Conservation (phyloP, 345 rosid genomes). For the Geranium rotundifolium region DNA sequence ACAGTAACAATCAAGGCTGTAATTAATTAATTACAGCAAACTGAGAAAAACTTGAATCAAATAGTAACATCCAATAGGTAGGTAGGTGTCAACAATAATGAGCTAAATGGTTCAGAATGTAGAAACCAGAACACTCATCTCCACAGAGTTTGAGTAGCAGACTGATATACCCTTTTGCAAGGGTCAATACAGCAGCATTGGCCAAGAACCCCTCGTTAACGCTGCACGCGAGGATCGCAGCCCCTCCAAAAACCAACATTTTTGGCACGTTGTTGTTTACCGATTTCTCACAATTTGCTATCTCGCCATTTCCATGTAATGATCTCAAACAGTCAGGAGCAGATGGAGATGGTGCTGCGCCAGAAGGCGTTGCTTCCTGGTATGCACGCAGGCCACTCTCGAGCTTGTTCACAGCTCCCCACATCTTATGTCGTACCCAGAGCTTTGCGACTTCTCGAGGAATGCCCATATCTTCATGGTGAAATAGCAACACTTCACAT, state of each 20-base stretch:
- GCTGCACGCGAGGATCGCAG: slow-evolving; percentile 63
- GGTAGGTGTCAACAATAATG: too few species aligned
- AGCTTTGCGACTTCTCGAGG: slow-evolving; percentile 95
- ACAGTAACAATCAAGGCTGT: too few species aligned
- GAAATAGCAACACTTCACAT: slow-evolving; percentile 81
- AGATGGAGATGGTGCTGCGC: slow-evolving; percentile 39
- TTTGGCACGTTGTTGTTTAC: slow-evolving; percentile 43
- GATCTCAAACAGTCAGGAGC: slow-evolving; percentile 46
- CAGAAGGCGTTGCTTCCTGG: slow-evolving; percentile 53
- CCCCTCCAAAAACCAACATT: slow-evolving; percentile 74
- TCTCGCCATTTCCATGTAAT: slow-evolving; percentile 28
- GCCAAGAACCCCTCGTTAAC: slow-evolving; percentile 85
- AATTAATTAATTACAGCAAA: too few species aligned
- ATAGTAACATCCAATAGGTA: too few species aligned
- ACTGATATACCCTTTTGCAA: slow-evolving; percentile 69
- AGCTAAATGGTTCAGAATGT: too few species aligned
- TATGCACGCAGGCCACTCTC: slow-evolving; percentile 73
- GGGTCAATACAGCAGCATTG: slow-evolving; percentile 79
- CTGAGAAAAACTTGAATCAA: too few species aligned
- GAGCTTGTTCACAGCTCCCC: slow-evolving; percentile 97
- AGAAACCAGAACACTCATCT: too few species aligned
- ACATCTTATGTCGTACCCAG: slow-evolving; percentile 90
- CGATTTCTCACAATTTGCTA: slow-evolving; percentile 23
- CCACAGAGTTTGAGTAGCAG: slow-evolving; percentile 52
- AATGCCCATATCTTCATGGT: slow-evolving; percentile 94